Conservation (phyloP, 1,139 yeast species). For the Suhomyces maxii region DNA sequence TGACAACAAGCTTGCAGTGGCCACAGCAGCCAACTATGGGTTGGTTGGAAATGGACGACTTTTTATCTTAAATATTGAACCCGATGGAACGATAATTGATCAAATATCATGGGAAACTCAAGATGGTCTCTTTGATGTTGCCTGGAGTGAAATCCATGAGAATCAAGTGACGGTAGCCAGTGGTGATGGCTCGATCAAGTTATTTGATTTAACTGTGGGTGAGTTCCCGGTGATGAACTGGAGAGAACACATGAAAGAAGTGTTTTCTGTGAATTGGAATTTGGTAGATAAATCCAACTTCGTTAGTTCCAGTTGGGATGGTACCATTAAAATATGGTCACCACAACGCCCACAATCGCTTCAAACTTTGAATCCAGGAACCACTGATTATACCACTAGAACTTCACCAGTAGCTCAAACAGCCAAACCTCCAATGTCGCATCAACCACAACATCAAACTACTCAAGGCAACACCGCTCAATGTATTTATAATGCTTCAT, state of each 20-base stretch:
- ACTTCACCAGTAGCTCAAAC: conserved; percentile 25
- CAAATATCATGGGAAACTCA: conserved; percentile 80
- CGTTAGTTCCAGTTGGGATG: conserved; percentile 90
- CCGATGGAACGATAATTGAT: conserved; percentile 58
- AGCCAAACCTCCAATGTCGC: conserved; percentile 36
- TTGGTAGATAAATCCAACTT: conserved; percentile 71
- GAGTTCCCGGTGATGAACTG: conserved; percentile 75
- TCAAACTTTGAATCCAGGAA: conserved; percentile 52
- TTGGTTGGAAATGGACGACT: conserved; percentile 91
- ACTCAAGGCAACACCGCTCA: conserved; percentile 35
- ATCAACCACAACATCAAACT: conserved; percentile 27
- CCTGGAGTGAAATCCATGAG: conserved; percentile 91
- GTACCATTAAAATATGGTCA: conserved; percentile 72
- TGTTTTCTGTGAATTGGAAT: conserved; percentile 88
- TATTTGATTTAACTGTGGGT: conserved; percentile 72
- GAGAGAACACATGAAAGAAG: conserved; percentile 82
- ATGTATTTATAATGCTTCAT: conserved; percentile 77
- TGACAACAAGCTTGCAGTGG: conserved; percentile 87
- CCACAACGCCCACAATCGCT: conserved; percentile 63
- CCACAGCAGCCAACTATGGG: conserved; percentile 90
- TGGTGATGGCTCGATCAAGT: conserved; percentile 86
- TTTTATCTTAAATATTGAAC: conserved; percentile 64
- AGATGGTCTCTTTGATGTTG: conserved; percentile 83
- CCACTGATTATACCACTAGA: conserved; percentile 27
- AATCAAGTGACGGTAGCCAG: conserved; percentile 80